These are phyloP conservation scores for Mycena pura DNA, from an alignment of 768 basidiomycete species.

Conservation along the genomic window DNA sequence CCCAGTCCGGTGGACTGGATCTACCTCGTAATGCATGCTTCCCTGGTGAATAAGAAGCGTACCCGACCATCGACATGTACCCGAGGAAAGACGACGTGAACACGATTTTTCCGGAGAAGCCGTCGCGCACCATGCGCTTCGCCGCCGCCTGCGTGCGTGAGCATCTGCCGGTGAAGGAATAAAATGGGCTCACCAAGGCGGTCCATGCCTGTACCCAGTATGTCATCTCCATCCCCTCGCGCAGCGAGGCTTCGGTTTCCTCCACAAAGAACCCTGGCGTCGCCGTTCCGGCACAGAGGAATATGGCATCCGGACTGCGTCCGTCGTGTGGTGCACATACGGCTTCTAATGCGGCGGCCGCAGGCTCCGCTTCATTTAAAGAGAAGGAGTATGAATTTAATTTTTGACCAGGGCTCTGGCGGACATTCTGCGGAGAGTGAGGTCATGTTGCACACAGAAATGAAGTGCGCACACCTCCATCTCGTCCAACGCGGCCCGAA, in stretches of 20 bases:
- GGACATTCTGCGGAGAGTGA: constrained; percentile 45
- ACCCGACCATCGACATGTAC: constrained; percentile 69
- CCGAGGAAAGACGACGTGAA: constrained; percentile 69
- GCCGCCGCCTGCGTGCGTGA: constrained; percentile 52
- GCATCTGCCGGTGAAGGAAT: not conserved
- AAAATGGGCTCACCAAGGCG: constrained; percentile 50
- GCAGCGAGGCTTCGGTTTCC: constrained; percentile 53
- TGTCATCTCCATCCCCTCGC: constrained; percentile 59
- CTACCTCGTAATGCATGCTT: constrained; percentile 77
- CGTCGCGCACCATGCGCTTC: constrained; percentile 58
- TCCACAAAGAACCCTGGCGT: constrained; percentile 70
- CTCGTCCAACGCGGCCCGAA: constrained; percentile 57
- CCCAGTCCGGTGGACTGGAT: constrained; percentile 4
- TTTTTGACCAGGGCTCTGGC: constrained; percentile 56
- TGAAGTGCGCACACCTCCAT: constrained; percentile 54
- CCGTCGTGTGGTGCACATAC: constrained; percentile 54
- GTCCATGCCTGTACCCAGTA: constrained; percentile 66
- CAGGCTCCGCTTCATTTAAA: constrained; percentile 49
- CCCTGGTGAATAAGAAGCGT: constrained; percentile 69
- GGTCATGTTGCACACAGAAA: not conserved
- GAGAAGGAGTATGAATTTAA: constrained; percentile 64
- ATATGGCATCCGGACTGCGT: constrained; percentile 63
- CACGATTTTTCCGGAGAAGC: constrained; percentile 61
- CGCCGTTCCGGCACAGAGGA: constrained; percentile 71
- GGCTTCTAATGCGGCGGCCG: constrained; percentile 59